A percentile compares a stretch with the other conserved stretches of the same genome.
Conservation (phyloP, 306 rosid species). For the Pyrus communis region DNA sequence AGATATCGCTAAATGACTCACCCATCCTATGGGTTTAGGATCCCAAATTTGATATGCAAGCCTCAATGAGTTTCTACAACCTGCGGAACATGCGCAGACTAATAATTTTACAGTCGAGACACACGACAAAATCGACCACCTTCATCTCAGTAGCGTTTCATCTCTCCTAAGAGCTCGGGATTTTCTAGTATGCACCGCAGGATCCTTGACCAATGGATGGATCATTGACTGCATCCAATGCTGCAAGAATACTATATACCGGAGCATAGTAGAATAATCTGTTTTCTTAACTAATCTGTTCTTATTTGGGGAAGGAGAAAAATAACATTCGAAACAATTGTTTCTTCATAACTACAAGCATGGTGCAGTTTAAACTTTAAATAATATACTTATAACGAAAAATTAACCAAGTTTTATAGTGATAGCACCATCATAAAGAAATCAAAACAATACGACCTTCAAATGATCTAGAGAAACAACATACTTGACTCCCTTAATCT, state of each 20-base stretch:
- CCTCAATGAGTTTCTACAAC: not conserved
- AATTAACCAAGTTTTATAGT: not conserved
- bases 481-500: conserved; percentile 22
- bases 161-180: not conserved
- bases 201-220: not conserved
- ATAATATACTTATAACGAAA: not conserved
- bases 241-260: not conserved
- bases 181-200: not conserved
- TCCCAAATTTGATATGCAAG: too few relatives aligned
- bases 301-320: not conserved
- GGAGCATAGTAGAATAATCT: not conserved
- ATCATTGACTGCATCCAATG: not conserved
- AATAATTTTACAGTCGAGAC: too few relatives aligned
- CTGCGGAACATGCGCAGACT: not conserved
- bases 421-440: conserved; percentile 3
- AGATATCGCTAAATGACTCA: not conserved
- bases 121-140: not conserved
- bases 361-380: not conserved
- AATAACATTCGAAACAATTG: not conserved
- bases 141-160: not conserved
- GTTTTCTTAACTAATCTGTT: not conserved
- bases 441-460: not conserved
- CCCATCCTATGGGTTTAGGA: too few relatives aligned
- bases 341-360: conserved; percentile 4
- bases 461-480: not conserved